Evolutionary conservation across 2,329 filamentous ascomycete genomes (phyloP), one percentile per base, ranked within the genome.

Genomic region (Xylaria sp.): DNA sequence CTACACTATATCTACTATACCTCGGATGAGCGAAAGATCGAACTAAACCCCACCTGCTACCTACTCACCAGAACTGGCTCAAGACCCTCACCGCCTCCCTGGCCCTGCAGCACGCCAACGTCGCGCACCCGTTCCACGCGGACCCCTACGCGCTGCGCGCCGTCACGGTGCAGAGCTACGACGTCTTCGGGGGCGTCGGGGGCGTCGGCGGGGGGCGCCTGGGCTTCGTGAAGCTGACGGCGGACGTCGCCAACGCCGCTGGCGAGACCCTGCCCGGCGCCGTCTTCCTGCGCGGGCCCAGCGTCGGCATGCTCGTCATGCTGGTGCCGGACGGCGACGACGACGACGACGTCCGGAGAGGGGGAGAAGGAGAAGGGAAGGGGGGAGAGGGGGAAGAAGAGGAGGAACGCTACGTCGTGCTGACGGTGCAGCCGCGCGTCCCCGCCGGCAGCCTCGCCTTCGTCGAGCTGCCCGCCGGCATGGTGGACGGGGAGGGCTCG

Each of bases 401-500:
- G 1, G 64, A 64, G 5, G 81, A 86, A 70, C 76, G 81, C 49
- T 79, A 83, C 65, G 83, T 79, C 7, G 69, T 87, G 1, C 66
- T 87, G 48, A 86, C 83, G 0, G 77, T 86, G 22, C 84, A 86
- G 68, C 80, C 84, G 19, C 79, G 84, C 42, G 66, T 85, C 2
- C 74, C 84, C 0, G 80, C 75, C 0, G 82, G 79, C 2, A 80
- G 79, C n/a, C 66, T 86, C 22, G 70, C 76, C 37, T 78, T 85
- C 58, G 72, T 80, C 2, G 80, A 86, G 66, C 62, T 87, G 11
- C 84, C 84, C 0, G 84, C 84, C 0, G 79, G 82, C 6, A 80
- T 85, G 82, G 76, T 85, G 2, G 79, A 84, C 61, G 76, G 77
- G 48, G 66, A 77, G 48, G 66, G 72, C 13, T 5, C 24, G 11